phyloP scores from a whole-genome alignment of 257 asterid species.

The Ajuga chamaepitys region DNA sequence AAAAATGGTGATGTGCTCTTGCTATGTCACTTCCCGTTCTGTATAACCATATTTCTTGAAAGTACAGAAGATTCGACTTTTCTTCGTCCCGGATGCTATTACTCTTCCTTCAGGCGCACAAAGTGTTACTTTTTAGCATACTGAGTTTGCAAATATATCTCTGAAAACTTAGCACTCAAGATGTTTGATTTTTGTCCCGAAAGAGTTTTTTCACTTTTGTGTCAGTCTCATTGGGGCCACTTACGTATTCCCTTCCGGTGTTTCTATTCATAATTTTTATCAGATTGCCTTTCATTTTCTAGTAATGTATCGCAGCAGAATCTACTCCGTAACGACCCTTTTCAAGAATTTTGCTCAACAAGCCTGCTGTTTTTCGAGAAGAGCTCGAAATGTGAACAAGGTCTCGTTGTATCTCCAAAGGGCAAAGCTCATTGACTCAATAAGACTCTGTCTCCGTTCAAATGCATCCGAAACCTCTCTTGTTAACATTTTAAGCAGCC shows the following conservation, averaged over 20 bases:
- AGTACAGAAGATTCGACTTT: neutral
- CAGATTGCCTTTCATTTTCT: slow-evolving; percentile 2
- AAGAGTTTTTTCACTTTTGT: neutral
- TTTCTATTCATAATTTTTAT: neutral
- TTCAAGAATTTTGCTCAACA: slow-evolving; percentile 26
- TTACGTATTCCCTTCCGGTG: neutral
- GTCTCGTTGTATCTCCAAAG: slow-evolving; percentile 66
- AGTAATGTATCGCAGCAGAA: slow-evolving; percentile 29
- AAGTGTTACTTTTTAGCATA: neutral
- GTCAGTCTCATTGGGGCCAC: neutral
- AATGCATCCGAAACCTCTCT: slow-evolving; percentile 46
- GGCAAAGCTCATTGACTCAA: slow-evolving; percentile 74
- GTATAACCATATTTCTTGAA: neutral
- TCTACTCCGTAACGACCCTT: slow-evolving; percentile 17
- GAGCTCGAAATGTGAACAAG: slow-evolving; percentile 41
- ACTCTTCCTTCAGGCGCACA: neutral
- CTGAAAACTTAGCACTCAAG: slow-evolving; percentile 14
- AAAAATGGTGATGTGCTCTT: neutral
- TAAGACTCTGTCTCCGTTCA: slow-evolving; percentile 73
- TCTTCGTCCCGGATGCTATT: neutral
- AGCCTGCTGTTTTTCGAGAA: slow-evolving; percentile 33
- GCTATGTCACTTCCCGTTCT: neutral
- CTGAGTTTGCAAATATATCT: neutral
- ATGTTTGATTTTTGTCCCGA: slow-evolving; percentile 25
- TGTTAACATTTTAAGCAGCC: slow-evolving; percentile 35